Evolutionary conservation across 331 rosid species (phyloP), one percentile per base, ranked within the genome.

Genomic region (Pyracantha coccinea): DNA sequence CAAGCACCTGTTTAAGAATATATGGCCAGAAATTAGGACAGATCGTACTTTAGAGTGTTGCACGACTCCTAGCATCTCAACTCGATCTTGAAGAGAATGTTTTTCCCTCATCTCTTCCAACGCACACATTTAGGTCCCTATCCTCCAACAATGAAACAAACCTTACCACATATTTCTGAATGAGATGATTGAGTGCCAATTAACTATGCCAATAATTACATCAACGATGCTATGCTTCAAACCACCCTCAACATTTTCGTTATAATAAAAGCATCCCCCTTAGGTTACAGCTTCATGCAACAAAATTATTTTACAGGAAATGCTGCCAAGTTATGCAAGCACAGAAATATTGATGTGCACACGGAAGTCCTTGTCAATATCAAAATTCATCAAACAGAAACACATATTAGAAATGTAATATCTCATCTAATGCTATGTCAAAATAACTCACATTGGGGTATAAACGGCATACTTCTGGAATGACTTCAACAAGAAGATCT

Each of bases 51-150:
- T 87, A 58, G 96, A 90, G 78, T 90, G 98, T 24, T 89, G 96
- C 33, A 94, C 92, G 57, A 95, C 96, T 68, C 93, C 97, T 87
- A 94, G 69, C 97, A 94, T 94, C 83, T 94, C 95, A 63, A 94
- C 97, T 77, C 92, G 92, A 83, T 94, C 99, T 83, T 94, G 97
- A 66, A 94, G 96, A 63, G 92, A 90, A 81, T 90, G 96, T 23
- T 86, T 91, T 83, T 94, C 98, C 84, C 95, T 88, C 97, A 91
- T 90, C 85, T 94, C 97, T 89, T 94, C 98, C 86, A 91, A 84
- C 97, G 83, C 81, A 94, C 97, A 16, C 92, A 88, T 84, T 93
- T 94, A 45, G 97, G 89, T 76, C 98, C 95, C 83, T 93, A 96
- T 67, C 97, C 98, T 78, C 97, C 97, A 77, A 94, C 71, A 81